These are phyloP conservation scores for Botrytis porri DNA, from an alignment of 2,329 filamentous ascomycete species.

Conservation along the genomic window DNA sequence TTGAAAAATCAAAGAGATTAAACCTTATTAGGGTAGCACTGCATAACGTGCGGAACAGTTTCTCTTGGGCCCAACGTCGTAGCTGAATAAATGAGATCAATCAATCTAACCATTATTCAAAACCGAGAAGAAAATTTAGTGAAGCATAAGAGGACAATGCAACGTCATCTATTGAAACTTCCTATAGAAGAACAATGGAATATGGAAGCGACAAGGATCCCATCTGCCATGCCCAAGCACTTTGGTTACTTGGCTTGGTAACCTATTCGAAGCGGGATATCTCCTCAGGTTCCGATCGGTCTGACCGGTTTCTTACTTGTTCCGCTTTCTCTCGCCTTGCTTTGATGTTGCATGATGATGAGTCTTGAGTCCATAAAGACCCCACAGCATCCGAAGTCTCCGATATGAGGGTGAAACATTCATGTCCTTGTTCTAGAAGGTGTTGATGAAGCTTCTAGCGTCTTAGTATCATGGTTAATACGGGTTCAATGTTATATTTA, in stretches of 20 bases:
- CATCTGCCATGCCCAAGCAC: neutral
- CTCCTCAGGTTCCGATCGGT: slow-evolving; percentile 5
- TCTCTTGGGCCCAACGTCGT: neutral
- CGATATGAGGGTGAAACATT: slow-evolving; percentile 17
- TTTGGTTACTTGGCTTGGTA: neutral
- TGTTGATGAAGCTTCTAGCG: slow-evolving; percentile 20
- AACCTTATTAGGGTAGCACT: neutral
- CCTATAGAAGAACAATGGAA: neutral
- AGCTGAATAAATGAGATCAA: neutral
- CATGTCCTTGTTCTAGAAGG: slow-evolving; percentile 18
- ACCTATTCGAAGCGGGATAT: neutral
- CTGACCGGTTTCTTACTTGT: neutral
- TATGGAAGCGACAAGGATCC: neutral
- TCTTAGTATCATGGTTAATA: neutral
- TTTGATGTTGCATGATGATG: neutral
- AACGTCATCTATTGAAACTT: neutral
- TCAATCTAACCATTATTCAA: neutral
- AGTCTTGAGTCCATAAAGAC: neutral
- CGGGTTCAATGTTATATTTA: neutral
- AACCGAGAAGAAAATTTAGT: neutral
- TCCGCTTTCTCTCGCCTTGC: neutral
- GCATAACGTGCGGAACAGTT: neutral
- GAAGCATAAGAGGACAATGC: neutral
- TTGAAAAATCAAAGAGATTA: neutral
- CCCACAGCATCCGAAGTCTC: neutral